A percentile compares a stretch with the other conserved stretches of the same genome.
These are phyloP conservation scores for Hypoxylon crocopeplum DNA, from an alignment of 495 filamentous ascomycete species.

Conservation along the genomic window DNA sequence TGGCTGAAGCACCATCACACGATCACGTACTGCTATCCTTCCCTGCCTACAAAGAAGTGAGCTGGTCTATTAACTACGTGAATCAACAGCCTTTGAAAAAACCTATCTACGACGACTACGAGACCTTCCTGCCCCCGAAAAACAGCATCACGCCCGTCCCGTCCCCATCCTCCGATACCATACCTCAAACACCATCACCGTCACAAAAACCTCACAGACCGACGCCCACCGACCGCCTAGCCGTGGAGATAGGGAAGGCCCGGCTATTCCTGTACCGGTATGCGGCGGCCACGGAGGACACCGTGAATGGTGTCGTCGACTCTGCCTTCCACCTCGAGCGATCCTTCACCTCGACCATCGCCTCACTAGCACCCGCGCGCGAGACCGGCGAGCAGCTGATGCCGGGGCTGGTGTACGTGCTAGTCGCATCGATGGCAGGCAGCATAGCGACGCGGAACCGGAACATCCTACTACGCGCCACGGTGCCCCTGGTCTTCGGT, in stretches of 20 bases:
- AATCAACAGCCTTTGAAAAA: slow-evolving; percentile 64
- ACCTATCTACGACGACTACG: slow-evolving; percentile 85
- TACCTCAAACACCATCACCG: slow-evolving; percentile 32
- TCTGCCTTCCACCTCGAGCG: slow-evolving; percentile 78
- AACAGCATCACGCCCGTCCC: slow-evolving; percentile 40
- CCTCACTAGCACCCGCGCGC: slow-evolving; percentile 81
- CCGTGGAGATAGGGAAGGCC: slow-evolving; percentile 76
- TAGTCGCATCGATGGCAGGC: slow-evolving; percentile 91
- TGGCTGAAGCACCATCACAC: slow-evolving; percentile 53
- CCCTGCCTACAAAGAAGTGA: neutral
- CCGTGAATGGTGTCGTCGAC: slow-evolving; percentile 77
- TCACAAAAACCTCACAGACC: slow-evolving; percentile 58
- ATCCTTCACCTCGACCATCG: slow-evolving; percentile 83
- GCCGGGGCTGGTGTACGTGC: slow-evolving; percentile 86
- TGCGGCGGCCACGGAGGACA: slow-evolving; percentile 73
- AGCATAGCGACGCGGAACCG: slow-evolving; percentile 87
- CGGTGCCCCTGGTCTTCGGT: slow-evolving; percentile 74
- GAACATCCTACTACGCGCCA: slow-evolving; percentile 75
- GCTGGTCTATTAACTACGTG: slow-evolving; percentile 5
- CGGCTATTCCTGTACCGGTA: slow-evolving; percentile 84
- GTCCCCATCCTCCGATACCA: slow-evolving; percentile 39
- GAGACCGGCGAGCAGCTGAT: slow-evolving; percentile 83
- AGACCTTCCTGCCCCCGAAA: slow-evolving; percentile 48
- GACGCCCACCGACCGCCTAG: slow-evolving; percentile 89
- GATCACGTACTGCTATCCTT: slow-evolving; percentile 36